These are phyloP conservation scores for Noccaea caerulescens DNA, from an alignment of 345 rosid species.

Conservation along the genomic window DNA sequence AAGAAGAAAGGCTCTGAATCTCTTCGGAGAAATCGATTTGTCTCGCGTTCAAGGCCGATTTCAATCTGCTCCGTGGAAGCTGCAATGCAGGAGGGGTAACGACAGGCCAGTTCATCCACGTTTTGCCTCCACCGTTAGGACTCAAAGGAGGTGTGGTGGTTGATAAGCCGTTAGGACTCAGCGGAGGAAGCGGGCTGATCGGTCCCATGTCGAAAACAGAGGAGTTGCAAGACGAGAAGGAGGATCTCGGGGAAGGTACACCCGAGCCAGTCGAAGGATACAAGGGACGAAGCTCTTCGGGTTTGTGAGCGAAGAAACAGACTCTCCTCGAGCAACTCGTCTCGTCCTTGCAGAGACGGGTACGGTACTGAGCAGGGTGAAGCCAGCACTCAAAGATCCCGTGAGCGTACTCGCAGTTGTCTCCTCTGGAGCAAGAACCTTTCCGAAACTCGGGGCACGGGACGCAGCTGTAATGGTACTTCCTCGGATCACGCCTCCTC, in stretches of 20 bases:
- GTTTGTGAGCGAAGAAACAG: conserved; percentile 95
- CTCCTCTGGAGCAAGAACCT: conserved; percentile 86
- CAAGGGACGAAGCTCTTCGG: conserved; percentile 83
- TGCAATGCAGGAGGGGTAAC: conserved; percentile 64
- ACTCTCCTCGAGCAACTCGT: conserved; percentile 73
- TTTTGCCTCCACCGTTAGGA: conserved; percentile 56
- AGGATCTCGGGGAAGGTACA: conserved; percentile 77
- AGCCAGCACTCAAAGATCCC: conserved; percentile 97
- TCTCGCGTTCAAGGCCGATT: conserved; percentile 62
- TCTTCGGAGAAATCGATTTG: conserved; percentile 68
- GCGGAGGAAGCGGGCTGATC: conserved; percentile 55
- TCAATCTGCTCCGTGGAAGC: conserved; percentile 83
- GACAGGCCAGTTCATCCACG: conserved; percentile 62
- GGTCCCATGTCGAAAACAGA: conserved; percentile 64
- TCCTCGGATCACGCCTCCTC: conserved; percentile 89
- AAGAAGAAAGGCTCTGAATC: conserved; percentile 55
- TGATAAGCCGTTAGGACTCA: conserved; percentile 53
- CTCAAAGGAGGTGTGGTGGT: conserved; percentile 75
- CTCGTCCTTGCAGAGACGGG: conserved; percentile 88
- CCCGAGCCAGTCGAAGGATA: conserved; percentile 87
- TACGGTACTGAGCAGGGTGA: conserved; percentile 95
- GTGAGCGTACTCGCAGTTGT: conserved; percentile 87
- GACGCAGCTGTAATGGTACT: conserved; percentile 87
- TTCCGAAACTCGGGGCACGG: conserved; percentile 94
- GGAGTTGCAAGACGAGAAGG: conserved; percentile 52